Evolutionary conservation across 768 basidiomycete species (phyloP), one percentile per base, ranked within the genome.

Genomic region (Chiua virens): DNA sequence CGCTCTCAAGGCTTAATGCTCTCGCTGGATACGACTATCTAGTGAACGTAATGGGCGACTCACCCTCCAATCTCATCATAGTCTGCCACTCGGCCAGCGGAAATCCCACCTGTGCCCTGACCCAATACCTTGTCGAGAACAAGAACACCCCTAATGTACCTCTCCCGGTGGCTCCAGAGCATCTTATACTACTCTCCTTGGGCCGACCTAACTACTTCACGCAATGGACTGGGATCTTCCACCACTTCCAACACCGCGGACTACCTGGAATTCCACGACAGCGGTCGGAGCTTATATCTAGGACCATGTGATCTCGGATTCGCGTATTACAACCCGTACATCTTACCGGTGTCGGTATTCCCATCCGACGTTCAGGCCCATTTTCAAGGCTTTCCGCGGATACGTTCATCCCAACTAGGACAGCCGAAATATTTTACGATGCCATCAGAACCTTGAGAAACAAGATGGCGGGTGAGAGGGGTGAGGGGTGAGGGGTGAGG

Each of bases 51-150:
- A 70, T 85, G 23, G 79, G 81, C 0, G 83, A 88, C 62, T 55
- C 72, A 2, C 79, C 87, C 0, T 64, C 71, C 17, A 71, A 87
- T 57, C 84, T 92, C 60, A 74, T 88, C 48, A 44, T 91, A 20
- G 74, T 73, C 18, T 90, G 89, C 3, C 89, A 92, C 63, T 91
- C 86, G 1, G 87, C 89, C 0, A 89, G 90, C 3, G 90, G 77
- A 5, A 87, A 91, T 65, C 79, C 91, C 22, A 81, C 82, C 1
- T 74, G 82, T 30, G 82, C 83, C 0, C 73, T 88, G 38, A 77
- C 73, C 9, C 81, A 83, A 5, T 85, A 85, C 56, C 76, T 89
- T 22, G 69, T 79, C 17, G 79, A 83, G 52, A 67, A 82, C 64
- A 68, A 69, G 27, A 61, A 59, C 25, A 48, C 67, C 3, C 46